phyloP scores from a whole-genome alignment of 805 yeast genomes.

The Kuraishia borneana region DNA sequence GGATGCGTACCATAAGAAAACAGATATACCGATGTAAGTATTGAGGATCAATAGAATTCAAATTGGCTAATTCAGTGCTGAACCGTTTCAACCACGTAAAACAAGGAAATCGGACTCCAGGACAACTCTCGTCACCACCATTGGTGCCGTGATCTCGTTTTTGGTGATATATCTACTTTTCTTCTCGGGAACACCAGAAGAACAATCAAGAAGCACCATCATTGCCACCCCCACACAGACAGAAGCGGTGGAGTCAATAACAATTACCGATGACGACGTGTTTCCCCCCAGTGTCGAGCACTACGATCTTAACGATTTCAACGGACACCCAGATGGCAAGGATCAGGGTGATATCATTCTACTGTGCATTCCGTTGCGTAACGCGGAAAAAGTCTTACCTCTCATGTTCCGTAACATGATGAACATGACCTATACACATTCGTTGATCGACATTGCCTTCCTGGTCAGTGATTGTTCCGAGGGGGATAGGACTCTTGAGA shows the following conservation, averaged over 20 bases:
- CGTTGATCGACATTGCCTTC: constrained; percentile 68
- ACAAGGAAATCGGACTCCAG: too few species aligned
- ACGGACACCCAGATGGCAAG: constrained; percentile 40
- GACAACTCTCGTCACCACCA: too few species aligned
- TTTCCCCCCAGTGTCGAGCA: constrained; percentile 28
- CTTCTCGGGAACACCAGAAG: too few species aligned
- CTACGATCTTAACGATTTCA: constrained; percentile 50
- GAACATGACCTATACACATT: constrained; percentile 80
- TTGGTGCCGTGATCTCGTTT: too few species aligned
- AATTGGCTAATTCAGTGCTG: too few species aligned
- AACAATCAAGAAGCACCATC: too few species aligned
- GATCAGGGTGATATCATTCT: constrained; percentile 50
- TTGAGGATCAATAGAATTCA: too few species aligned
- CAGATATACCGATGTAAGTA: constrained; percentile 38
- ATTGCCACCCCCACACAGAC: too few species aligned
- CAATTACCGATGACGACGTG: neutral
- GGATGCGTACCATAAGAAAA: constrained; percentile 23
- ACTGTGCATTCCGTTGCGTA: constrained; percentile 65
- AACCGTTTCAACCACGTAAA: too few species aligned
- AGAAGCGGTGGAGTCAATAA: neutral
- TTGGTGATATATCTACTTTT: too few species aligned
- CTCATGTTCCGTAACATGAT: constrained; percentile 76
- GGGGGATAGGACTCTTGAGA: constrained; percentile 53
- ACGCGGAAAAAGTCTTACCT: constrained; percentile 69
- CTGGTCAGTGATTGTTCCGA: constrained; percentile 71